Conservation (phyloP, 2,329 filamentous ascomycete species). For the Achaetomium macrosporum region DNA sequence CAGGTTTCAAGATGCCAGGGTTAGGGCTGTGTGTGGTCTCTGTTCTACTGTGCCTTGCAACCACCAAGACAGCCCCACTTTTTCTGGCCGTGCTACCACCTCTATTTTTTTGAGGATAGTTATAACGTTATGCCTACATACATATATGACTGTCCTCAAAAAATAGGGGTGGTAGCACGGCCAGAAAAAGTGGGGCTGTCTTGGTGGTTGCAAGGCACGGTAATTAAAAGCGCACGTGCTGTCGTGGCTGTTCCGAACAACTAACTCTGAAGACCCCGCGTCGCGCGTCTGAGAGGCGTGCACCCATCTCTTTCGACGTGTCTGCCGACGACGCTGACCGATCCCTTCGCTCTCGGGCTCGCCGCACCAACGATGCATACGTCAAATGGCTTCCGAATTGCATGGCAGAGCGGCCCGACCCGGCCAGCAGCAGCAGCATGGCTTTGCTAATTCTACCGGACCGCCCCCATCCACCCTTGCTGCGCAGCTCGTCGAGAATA, state of each 20-base stretch:
- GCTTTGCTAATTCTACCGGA: constrained; percentile 14
- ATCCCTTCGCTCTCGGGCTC: background rate
- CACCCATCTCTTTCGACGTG: background rate
- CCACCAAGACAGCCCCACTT: too few species aligned
- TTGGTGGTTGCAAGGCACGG: too few species aligned
- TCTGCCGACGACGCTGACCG: background rate
- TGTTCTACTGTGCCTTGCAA: too few species aligned
- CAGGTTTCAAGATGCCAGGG: too few species aligned
- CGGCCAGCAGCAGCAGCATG: constrained; percentile 9
- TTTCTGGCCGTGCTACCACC: too few species aligned
- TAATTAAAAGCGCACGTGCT: too few species aligned
- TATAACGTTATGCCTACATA: too few species aligned
- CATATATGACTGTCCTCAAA: too few species aligned
- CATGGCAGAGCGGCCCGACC: constrained; percentile 17
- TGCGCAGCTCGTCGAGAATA: constrained; percentile 78
- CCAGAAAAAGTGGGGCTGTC: too few species aligned
- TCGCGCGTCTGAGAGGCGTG: constrained; percentile 1
- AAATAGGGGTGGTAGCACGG: too few species aligned
- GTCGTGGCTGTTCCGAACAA: background rate
- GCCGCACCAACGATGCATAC: constrained; percentile 13
- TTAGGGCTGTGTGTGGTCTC: too few species aligned
- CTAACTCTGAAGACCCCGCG: background rate
- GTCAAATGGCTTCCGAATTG: constrained; percentile 22
- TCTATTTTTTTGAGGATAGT: too few species aligned
- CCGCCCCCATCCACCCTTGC: constrained; percentile 75